phyloP scores from a whole-genome alignment of 2,329 filamentous ascomycete genomes.

The Gremmenia infestans region DNA sequence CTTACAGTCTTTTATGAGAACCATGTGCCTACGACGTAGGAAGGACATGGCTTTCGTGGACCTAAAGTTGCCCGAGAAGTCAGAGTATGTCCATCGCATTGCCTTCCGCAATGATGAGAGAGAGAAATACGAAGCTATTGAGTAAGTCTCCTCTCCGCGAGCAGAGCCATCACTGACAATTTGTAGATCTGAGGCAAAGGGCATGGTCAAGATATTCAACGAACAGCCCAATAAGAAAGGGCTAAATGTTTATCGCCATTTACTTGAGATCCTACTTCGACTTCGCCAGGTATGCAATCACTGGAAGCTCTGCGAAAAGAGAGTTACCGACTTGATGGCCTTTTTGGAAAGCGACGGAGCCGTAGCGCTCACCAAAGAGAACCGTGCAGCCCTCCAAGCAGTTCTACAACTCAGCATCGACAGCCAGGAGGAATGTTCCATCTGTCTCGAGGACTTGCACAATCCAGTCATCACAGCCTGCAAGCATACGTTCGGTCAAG shows the following conservation, averaged over 20 bases:
- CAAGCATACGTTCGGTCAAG: conserved; percentile 71
- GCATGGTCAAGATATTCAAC: conserved; percentile 59
- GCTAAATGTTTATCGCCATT: conserved; percentile 59
- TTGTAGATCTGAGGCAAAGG: conserved; percentile 64
- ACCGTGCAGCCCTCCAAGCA: conserved; percentile 65
- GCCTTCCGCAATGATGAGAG: conserved; percentile 69
- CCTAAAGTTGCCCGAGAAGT: conserved; percentile 69
- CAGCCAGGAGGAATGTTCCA: conserved; percentile 73
- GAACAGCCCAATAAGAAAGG: conserved; percentile 38
- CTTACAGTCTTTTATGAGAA: conserved; percentile 72
- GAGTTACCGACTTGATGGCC: conserved; percentile 66
- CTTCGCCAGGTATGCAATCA: conserved; percentile 86
- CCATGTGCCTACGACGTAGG: conserved; percentile 72
- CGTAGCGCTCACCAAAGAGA: conserved; percentile 67
- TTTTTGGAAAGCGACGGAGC: conserved; percentile 62
- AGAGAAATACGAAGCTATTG: conserved; percentile 70
- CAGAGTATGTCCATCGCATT: conserved; percentile 72
- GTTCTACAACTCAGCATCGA: conserved; percentile 74
- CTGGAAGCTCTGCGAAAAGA: conserved; percentile 74
- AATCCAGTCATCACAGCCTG: conserved; percentile 79
- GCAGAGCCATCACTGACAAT: conserved; percentile 20
- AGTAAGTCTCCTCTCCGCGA: conserved; percentile 40
- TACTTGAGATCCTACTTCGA: conserved; percentile 77
- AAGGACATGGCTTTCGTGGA: conserved; percentile 90
- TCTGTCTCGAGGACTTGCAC: conserved; percentile 71